Conservation (phyloP, 2,329 filamentous ascomycete species). For the Coleophoma crateriformis region DNA sequence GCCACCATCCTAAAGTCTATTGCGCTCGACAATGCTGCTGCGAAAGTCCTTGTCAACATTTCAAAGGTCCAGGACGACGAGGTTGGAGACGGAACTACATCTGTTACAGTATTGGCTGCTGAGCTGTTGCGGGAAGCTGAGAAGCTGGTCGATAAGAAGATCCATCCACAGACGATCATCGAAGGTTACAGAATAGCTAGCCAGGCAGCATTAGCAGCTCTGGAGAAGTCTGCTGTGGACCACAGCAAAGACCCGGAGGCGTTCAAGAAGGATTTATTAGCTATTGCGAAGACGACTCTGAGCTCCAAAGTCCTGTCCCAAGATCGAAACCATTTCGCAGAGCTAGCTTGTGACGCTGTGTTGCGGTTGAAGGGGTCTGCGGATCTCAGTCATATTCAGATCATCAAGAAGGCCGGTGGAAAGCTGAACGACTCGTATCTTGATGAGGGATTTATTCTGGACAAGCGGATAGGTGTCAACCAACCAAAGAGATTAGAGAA, state of each 20-base stretch:
- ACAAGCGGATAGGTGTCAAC: slow-evolving; percentile 99
- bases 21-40: slow-evolving; percentile 94
- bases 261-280: slow-evolving; percentile 83
- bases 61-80: slow-evolving; percentile 99
- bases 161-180: slow-evolving; percentile 98
- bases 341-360: slow-evolving; percentile 86
- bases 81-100: slow-evolving; percentile 96
- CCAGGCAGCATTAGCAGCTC: slow-evolving; percentile 74
- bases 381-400: slow-evolving; percentile 95
- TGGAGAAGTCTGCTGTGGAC: slow-evolving; percentile 82
- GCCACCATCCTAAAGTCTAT: slow-evolving; percentile 98
- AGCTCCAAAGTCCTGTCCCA: slow-evolving; percentile 96
- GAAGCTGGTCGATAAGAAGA: slow-evolving; percentile 96
- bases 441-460: slow-evolving; percentile 95
- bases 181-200: slow-evolving; percentile 98
- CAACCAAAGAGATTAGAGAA: slow-evolving; percentile 97
- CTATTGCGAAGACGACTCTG: slow-evolving; percentile 90
- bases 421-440: slow-evolving; percentile 97
- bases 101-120: slow-evolving; percentile 91
- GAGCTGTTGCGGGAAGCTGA: slow-evolving; percentile 95
- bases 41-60: slow-evolving; percentile 98
- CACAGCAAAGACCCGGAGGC: slow-evolving; percentile 77
- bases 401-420: slow-evolving; percentile 98
- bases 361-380: slow-evolving; percentile 83
- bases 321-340: slow-evolving; percentile 86